phyloP scores from a whole-genome alignment of 768 basidiomycete species.

The Suillus weaverae region DNA sequence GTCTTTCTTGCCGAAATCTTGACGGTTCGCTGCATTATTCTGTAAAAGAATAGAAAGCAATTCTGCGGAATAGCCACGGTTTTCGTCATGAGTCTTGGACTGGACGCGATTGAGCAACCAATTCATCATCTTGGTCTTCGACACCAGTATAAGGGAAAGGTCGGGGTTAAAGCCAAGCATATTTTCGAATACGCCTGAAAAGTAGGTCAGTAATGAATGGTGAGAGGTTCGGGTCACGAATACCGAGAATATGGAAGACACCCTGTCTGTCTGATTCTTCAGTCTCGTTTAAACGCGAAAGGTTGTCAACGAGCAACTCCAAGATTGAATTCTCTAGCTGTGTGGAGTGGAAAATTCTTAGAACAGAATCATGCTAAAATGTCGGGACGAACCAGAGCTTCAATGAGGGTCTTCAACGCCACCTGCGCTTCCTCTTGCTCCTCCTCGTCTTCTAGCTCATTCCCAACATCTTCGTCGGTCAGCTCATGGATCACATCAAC shows the following conservation, averaged over 20 bases:
- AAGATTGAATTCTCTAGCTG: slow-evolving; percentile 83
- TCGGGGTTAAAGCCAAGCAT: slow-evolving; percentile 82
- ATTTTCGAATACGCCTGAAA: slow-evolving; percentile 88
- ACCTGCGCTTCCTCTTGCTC: slow-evolving; percentile 60
- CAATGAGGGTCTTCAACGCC: slow-evolving; percentile 72
- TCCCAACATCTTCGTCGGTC: slow-evolving; percentile 93
- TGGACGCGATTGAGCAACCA: slow-evolving; percentile 83
- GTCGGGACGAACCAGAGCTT: slow-evolving; percentile 62
- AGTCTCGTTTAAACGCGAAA: slow-evolving; percentile 81
- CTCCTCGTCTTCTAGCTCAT: slow-evolving; percentile 68
- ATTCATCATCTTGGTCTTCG: slow-evolving; percentile 69
- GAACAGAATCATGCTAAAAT: not conserved
- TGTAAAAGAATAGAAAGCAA: slow-evolving; percentile 90
- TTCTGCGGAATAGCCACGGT: slow-evolving; percentile 91
- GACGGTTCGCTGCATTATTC: slow-evolving; percentile 64
- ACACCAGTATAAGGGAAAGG: slow-evolving; percentile 66
- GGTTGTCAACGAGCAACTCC: slow-evolving; percentile 88
- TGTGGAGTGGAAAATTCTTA: slow-evolving; percentile 9
- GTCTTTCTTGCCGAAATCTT: slow-evolving; percentile 67
- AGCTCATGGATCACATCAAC: slow-evolving; percentile 91
- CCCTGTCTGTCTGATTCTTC: slow-evolving; percentile 93
- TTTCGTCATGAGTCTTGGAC: slow-evolving; percentile 78
- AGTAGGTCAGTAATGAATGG: slow-evolving; percentile 5
- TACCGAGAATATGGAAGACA: slow-evolving; percentile 89
- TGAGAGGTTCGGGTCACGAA: slow-evolving; percentile 7